Base-by-base conservation (phyloP, 2,329 filamentous ascomycete species). In the Colletotrichum destructivum region DNA sequence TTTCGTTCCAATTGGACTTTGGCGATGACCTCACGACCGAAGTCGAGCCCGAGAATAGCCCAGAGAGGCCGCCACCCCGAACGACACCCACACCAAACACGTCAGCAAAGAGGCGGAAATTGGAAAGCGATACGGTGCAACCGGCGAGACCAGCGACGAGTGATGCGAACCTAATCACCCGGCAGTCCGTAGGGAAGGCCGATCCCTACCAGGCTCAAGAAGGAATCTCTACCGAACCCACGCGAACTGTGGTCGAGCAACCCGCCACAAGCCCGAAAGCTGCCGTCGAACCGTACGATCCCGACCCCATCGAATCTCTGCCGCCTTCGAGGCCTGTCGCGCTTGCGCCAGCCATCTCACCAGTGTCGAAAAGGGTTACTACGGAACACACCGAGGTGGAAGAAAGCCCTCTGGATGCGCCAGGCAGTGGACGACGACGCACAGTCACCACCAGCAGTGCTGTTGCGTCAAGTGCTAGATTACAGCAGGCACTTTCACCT, bases 1-100 rank as follows among this genome's bases (percentile, higher is more conserved):
- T 90, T 13, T 89, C 89, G 7, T 92, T 92, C 76, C 85, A 84
- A 16, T 84, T 91, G 75, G 80, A 86, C 18, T 72, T 79, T 31
- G 73, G 75, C 31, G 75, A 76, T 66, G 76, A 73, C 38, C 63
- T 57, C n/a, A 68, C 71, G 11, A 64, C 73, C 9, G 72, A 74
- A 11, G 54, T 65, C 26, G 72, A 62, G 13, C 40, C 66, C 46
- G 54, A 72, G 26, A 64, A 18, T 11, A 72, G 65, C 59, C 69
- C 72, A 31, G 38, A 63, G 69, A 38, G 62, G 69, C n/a, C 62
- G 59, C 38, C 70, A 65, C 62, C 52, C 18, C 57, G 71, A 72
- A 62, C 72, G 52, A 83, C 82, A 61, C 81, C 83, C 21, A 83
- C 82, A 15, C 82, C 86, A 6, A 87, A 86, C 65, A 84, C 84